These are phyloP conservation scores for Phlebiopsis gigantea DNA, from an alignment of 768 basidiomycete species.

Conservation along the genomic window DNA sequence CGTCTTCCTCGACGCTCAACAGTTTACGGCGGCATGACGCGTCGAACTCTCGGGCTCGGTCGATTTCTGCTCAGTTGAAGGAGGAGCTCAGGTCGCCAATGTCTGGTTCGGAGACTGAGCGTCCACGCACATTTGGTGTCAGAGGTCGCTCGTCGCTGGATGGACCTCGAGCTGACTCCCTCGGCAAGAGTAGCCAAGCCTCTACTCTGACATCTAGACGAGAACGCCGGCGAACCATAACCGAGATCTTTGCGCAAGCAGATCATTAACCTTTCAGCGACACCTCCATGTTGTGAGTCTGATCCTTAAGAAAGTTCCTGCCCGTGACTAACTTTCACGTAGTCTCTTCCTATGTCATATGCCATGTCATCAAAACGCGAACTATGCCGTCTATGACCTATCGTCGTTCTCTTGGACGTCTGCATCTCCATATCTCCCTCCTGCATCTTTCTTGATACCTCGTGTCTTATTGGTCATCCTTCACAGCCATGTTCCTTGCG, in stretches of 20 bases:
- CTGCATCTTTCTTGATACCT: background rate
- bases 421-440: background rate
- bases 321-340: background rate
- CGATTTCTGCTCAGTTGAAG: background rate
- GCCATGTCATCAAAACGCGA: background rate
- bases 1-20: conserved; percentile 46
- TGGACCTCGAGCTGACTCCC: conserved; percentile 25
- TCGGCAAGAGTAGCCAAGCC: conserved; percentile 25
- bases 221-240: conserved; percentile 45
- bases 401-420: background rate
- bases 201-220: conserved; percentile 32
- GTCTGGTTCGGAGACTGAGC: conserved; percentile 49
- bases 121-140: conserved; percentile 32
- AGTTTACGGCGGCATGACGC: conserved; percentile 48
- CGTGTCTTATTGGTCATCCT: background rate
- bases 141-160: conserved; percentile 44
- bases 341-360: background rate
- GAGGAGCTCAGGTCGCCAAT: conserved; percentile 23
- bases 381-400: background rate
- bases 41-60: background rate
- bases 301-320: too few relatives aligned
- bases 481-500: too few relatives aligned
- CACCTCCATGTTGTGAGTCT: background rate
- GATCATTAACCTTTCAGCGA: conserved; percentile 3
- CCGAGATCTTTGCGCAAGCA: conserved; percentile 43